These are phyloP conservation scores for Cystobasidium sp. DNA, from an alignment of 1,284 basidiomycete genomes.

Conservation along the genomic window DNA sequence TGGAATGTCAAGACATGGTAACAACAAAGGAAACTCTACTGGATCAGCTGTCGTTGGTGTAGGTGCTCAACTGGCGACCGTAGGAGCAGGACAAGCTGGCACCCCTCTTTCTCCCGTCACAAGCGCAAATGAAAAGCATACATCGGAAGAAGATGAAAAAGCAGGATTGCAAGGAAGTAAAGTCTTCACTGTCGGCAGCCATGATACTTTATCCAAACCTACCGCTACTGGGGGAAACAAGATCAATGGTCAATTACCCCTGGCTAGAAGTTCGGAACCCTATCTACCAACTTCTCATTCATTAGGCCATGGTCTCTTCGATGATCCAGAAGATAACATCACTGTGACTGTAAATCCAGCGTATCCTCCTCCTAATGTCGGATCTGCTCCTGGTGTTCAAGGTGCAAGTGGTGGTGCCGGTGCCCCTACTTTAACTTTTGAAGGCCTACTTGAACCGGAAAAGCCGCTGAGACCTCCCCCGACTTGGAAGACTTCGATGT, in stretches of 20 bases:
- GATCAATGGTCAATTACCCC: constrained; percentile 3
- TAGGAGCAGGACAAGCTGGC: neutral
- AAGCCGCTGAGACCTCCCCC: constrained; percentile 39
- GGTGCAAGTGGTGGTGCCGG: constrained; percentile 13
- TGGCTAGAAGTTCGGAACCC: constrained; percentile 21
- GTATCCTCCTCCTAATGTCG: neutral
- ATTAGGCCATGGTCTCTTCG: neutral
- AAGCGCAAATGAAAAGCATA: neutral
- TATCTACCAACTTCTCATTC: constrained; percentile 17
- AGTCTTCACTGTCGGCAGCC: constrained; percentile 18
- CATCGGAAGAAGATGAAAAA: constrained; percentile 11
- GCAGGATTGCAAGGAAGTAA: constrained; percentile 4
- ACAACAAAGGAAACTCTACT: neutral
- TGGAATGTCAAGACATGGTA: constrained; percentile 12
- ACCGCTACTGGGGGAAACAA: neutral
- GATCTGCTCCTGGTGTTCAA: constrained; percentile 5
- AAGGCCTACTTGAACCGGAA: constrained; percentile 36
- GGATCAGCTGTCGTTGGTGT: constrained; percentile 3
- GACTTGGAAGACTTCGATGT: constrained; percentile 22
- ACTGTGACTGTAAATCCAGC: neutral
- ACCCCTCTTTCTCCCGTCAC: neutral
- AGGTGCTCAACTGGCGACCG: neutral
- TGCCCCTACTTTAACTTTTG: constrained; percentile 11
- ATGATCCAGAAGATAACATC: constrained; percentile 1
- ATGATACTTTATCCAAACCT: neutral